These are phyloP conservation scores for Nicotiana tomentosiformis DNA, from an alignment of 257 asterid species.

Conservation along the genomic window DNA sequence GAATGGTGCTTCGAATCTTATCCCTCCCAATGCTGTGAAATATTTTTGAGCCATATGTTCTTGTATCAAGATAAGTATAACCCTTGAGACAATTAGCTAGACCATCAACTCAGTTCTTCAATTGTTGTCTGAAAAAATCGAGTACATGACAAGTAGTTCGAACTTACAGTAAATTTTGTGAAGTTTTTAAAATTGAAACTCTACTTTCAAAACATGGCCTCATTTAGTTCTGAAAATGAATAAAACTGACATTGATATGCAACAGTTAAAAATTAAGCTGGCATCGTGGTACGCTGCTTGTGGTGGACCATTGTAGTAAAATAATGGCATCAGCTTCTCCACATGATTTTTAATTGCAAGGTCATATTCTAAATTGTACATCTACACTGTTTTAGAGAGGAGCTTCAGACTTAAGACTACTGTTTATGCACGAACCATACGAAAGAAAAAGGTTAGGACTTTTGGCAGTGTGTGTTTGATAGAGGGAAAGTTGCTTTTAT, in stretches of 20 bases:
- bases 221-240: not conserved
- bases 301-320: not conserved
- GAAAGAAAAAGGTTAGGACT: too few species aligned
- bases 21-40: not conserved
- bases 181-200: not conserved
- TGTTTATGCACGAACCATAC: not conserved
- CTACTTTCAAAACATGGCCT: not conserved
- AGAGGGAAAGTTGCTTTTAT: not conserved
- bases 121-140: conserved; percentile 2
- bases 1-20: not conserved
- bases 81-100: not conserved
- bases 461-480: too few species aligned
- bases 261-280: not conserved
- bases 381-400: not conserved
- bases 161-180: not conserved
- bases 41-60: not conserved
- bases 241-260: not conserved
- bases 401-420: not conserved
- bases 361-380: not conserved
- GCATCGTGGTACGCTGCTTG: not conserved
- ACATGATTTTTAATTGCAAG: not conserved
- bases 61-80: not conserved
- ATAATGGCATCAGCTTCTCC: not conserved
- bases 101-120: conserved; percentile 4
- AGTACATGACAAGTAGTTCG: not conserved